Base-by-base conservation (phyloP, 1,284 basidiomycete species). In the Chalciporus sp. region DNA sequence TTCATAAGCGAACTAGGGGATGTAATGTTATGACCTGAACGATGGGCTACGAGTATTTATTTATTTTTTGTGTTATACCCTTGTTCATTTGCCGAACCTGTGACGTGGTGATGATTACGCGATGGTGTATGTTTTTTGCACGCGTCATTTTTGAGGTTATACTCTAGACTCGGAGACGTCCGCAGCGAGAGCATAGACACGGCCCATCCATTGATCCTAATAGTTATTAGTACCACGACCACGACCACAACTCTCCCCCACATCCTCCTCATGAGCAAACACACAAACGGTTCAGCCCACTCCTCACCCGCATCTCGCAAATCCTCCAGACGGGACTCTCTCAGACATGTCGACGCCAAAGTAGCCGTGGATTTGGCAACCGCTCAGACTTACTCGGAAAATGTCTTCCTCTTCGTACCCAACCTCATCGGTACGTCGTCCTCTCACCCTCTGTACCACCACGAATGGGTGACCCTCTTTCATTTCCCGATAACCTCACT, bases 341-440 rank as follows among this genome's bases (percentile, higher is more conserved):
- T 88, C 49, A 83, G 87, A 59, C 77, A 88, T 23, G 84, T 92
- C 49, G 86, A 91, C 69, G 88, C 90, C 50, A 90, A 90, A 65
- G 79, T 84, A 55, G 90, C 90, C 5, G 84, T 92, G 27, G 90
- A 90, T 68, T 82, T 92, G 47, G 90, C 90, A n/a, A 92, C 89
- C 7, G 85, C 85, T 16, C 90, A 92, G 71, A 79, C 85, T 3
- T 90, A 90, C 64, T 85, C 86, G 37, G 94, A 97, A 76, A 96
- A 96, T 73, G 90, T 97, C 59, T 98, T 94, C 73, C 83, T 98
- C 59, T 99, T 98, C 76, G 84, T 95, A 20, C 95, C 96, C 51
- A 99, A 99, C 74, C 80, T 99, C 67, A 98, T 99, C 72, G 95
- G 91, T 86, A 63, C 63, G 83, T 72, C 29, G 20, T 10, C 11